Conservation (phyloP, 2,329 filamentous ascomycete species). For the Akanthomyces muscarius region DNA sequence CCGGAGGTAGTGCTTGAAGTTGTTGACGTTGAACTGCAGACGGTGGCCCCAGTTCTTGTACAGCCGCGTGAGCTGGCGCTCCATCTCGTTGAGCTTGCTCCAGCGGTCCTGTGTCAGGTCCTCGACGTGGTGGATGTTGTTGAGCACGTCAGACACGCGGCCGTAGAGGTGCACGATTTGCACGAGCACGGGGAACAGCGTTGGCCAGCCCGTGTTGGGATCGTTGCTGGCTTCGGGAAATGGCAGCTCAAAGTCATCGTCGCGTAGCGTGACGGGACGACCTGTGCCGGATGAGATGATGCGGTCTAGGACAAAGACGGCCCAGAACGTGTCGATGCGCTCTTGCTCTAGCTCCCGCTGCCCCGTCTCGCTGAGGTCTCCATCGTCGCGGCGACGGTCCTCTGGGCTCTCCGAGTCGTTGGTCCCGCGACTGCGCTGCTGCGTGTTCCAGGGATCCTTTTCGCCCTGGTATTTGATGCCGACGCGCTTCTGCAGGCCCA, state of each 20-base stretch:
- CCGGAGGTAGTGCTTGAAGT: conserved; percentile 81
- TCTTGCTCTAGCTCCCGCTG: conserved; percentile 71
- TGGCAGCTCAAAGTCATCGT: conserved; percentile 78
- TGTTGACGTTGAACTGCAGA: conserved; percentile 78
- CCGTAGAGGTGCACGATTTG: conserved; percentile 84
- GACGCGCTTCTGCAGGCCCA: conserved; percentile 78
- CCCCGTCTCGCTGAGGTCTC: conserved; percentile 44
- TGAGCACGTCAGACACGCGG: conserved; percentile 76
- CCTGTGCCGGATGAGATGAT: conserved; percentile 86
- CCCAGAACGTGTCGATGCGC: conserved; percentile 83
- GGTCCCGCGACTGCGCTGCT: conserved; percentile 39
- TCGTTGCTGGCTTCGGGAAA: conserved; percentile 53
- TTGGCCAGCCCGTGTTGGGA: conserved; percentile 64
- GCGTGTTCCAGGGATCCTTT: conserved; percentile 46
- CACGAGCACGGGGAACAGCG: conserved; percentile 75
- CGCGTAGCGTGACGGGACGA: conserved; percentile 74
- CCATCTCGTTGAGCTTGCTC: conserved; percentile 69
- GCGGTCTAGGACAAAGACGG: conserved; percentile 81
- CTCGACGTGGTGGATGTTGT: conserved; percentile 69
- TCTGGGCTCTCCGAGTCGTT: conserved; percentile 34
- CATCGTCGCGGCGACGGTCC: conserved; percentile 40
- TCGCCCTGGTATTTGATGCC: conserved; percentile 62
- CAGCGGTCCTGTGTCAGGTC: conserved; percentile 74
- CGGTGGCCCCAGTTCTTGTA: conserved; percentile 71
- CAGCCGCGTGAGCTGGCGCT: conserved; percentile 67